Base-by-base conservation (phyloP, 306 rosid species). In the Luffa aegyptiaca region DNA sequence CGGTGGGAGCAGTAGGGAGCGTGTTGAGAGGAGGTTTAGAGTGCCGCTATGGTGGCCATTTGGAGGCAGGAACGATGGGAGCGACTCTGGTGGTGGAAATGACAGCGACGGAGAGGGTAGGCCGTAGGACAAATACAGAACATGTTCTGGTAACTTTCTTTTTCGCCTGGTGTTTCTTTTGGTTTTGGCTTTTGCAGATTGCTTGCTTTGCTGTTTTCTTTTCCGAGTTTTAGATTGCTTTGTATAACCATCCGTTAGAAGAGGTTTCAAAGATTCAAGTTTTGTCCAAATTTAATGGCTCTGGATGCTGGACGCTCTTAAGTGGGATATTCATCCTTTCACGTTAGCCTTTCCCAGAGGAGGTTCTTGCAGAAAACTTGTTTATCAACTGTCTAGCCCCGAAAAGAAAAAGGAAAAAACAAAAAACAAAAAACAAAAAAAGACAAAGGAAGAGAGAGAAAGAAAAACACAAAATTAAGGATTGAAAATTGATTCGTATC, bases 1-100 rank as follows among this genome's bases (percentile, higher is more conserved):
- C 78, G 31, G 26, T 31, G 62, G 71, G 5, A 64, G 53, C 17
- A 58, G 52, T 41, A 37, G 11, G 11, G 52, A 41, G 11, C 80
- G 68, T 18, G 80, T 76, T 55, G 80, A 37, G 53, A 76, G 80
- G 80, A 76, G 66, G 53, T 76, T 76, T 76, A 76, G 80, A 76
- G 80, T 76, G 31, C 80, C 80, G 53, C 53, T 76, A 18, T 76
- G 68, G 80, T 76, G 80, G 80, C 80, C 80, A 35, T 76, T 76
- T 76, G 68, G 80, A 6, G 53, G 53, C 39, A 37, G 78, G 68
- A 76, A 56, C 31, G 69, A 76, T n/a, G 80, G 80, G 52, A 58
- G 69, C 36, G 62, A 46, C 57, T 48, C 58, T 14, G 41, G 20
- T 12, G 72, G 72, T 37, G 72, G 72, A 17, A 65, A 65, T 16